phyloP scores from a whole-genome alignment of 192 early-diverging fungal genomes.

The Cetraspora pellucida region DNA sequence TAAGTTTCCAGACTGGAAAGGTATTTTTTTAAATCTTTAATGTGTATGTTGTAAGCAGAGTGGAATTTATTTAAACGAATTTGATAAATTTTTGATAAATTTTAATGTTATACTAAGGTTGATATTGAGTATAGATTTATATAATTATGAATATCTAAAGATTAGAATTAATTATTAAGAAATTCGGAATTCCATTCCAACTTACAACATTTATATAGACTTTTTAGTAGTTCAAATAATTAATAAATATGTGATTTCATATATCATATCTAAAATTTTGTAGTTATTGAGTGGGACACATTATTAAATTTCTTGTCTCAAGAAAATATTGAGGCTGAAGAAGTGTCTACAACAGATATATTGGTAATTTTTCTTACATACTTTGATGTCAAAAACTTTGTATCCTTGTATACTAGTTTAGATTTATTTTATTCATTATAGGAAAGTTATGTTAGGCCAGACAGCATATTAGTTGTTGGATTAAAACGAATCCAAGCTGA shows the following conservation, averaged over 20 bases:
- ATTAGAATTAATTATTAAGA: too few relatives aligned
- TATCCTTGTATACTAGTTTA: background rate
- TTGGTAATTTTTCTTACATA: conserved; percentile 1
- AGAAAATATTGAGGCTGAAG: conserved; percentile 24
- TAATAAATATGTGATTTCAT: background rate
- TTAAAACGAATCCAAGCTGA: conserved; percentile 16
- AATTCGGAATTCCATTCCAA: too few relatives aligned
- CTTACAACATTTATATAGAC: too few relatives aligned
- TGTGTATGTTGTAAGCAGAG: background rate
- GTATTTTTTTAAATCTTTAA: conserved; percentile 1
- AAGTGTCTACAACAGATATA: conserved; percentile 25
- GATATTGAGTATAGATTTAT: too few relatives aligned
- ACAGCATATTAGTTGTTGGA: conserved; percentile 30
- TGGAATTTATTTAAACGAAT: too few relatives aligned
- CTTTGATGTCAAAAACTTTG: too few relatives aligned
- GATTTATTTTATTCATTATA: background rate
- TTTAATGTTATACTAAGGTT: too few relatives aligned
- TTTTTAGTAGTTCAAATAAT: background rate
- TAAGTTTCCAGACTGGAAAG: conserved; percentile 57
- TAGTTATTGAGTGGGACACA: conserved; percentile 30
- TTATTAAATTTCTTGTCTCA: conserved; percentile 24
- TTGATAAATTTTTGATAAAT: too few relatives aligned
- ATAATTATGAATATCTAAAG: too few relatives aligned
- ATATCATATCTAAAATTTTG: background rate
- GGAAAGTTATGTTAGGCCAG: conserved; percentile 35